Percentiles rank a stretch among this genome's conserved stretches.
Evolutionary conservation across 345 rosid species (phyloP).

Genomic region (Schrenkiella parvula): DNA sequence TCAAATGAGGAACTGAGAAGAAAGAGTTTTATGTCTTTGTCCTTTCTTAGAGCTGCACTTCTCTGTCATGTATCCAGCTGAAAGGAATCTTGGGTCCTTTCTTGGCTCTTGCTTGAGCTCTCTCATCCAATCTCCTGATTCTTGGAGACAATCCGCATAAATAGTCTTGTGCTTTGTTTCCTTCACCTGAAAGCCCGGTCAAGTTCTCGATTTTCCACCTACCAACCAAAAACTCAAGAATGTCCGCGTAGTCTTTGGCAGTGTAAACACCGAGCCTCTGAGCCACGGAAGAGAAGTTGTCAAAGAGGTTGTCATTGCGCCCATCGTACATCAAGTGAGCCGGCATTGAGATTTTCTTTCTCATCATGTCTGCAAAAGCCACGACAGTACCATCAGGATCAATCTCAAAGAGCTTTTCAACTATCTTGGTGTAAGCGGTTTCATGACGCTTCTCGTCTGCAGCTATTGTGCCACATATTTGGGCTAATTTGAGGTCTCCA

Average conservation of each 20-base stretch:
- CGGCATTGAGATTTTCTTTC: slow-evolving; percentile 93
- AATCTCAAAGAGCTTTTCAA: slow-evolving; percentile 78
- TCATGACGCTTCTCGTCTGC: slow-evolving; percentile 95
- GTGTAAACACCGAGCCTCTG: slow-evolving; percentile 89
- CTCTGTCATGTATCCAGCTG: slow-evolving; percentile 77
- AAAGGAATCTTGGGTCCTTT: slow-evolving; percentile 53
- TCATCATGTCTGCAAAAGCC: slow-evolving; percentile 93
- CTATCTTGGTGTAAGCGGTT: slow-evolving; percentile 85
- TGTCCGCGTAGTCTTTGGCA: slow-evolving; percentile 83
- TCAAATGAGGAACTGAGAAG: neutral
- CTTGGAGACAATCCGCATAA: slow-evolving; percentile 68
- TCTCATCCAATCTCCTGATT: slow-evolving; percentile 77
- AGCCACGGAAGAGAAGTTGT: slow-evolving; percentile 76
- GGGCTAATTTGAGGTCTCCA: slow-evolving; percentile 82
- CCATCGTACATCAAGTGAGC: slow-evolving; percentile 95
- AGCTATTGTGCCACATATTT: slow-evolving; percentile 83
- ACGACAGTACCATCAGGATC: slow-evolving; percentile 76
- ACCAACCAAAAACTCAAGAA: slow-evolving; percentile 76
- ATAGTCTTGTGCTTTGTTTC: slow-evolving; percentile 83
- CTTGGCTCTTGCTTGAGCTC: slow-evolving; percentile 71
- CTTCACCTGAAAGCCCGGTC: slow-evolving; percentile 71
- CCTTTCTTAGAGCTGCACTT: slow-evolving; percentile 54
- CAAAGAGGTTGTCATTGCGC: slow-evolving; percentile 59
- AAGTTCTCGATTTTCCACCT: slow-evolving; percentile 67
- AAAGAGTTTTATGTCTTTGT: neutral